Conservation (phyloP, 1,284 basidiomycete species). For the Pholiota adiposa region DNA sequence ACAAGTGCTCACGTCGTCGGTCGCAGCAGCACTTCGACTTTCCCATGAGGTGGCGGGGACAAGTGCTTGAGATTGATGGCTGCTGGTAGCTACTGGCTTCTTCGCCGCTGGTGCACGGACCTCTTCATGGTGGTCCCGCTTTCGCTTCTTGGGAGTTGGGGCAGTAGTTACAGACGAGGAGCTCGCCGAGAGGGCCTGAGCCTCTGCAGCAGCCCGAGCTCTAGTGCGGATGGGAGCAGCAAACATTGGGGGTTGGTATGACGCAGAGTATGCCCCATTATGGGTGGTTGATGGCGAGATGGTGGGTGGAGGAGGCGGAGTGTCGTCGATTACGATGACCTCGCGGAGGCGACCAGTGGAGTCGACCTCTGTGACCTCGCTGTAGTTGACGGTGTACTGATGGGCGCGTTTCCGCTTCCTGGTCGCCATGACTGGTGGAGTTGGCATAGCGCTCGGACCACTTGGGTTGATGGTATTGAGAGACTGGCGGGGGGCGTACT, state of each 20-base stretch:
- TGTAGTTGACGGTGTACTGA: conserved; percentile 80
- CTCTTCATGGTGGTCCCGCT: conserved; percentile 71
- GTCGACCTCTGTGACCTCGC: conserved; percentile 83
- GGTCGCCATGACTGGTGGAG: conserved; percentile 63
- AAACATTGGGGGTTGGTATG: conserved; percentile 77
- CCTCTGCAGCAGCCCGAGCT: conserved; percentile 81
- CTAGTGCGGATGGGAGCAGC: conserved; percentile 77
- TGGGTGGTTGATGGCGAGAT: conserved; percentile 73
- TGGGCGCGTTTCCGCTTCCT: conserved; percentile 83
- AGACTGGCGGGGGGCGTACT: conserved; percentile 60
- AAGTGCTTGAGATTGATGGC: conserved; percentile 50
- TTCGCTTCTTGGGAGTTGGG: conserved; percentile 78
- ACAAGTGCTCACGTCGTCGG: conserved; percentile 60
- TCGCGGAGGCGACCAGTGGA: conserved; percentile 73
- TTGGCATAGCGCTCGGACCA: conserved; percentile 59
- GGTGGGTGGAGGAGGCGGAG: conserved; percentile 73
- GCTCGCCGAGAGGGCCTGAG: conserved; percentile 69
- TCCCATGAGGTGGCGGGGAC: conserved; percentile 63
- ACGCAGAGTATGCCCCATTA: conserved; percentile 71
- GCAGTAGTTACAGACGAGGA: conserved; percentile 64
- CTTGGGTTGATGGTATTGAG: conserved; percentile 42
- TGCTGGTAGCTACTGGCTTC: conserved; percentile 51
- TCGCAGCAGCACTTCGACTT: conserved; percentile 59
- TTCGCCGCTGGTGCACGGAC: conserved; percentile 65
- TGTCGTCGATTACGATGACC: conserved; percentile 88